These are phyloP conservation scores for Pseudognaphalium luteoalbum DNA, from an alignment of 129 eudicot species.

Conservation along the genomic window DNA sequence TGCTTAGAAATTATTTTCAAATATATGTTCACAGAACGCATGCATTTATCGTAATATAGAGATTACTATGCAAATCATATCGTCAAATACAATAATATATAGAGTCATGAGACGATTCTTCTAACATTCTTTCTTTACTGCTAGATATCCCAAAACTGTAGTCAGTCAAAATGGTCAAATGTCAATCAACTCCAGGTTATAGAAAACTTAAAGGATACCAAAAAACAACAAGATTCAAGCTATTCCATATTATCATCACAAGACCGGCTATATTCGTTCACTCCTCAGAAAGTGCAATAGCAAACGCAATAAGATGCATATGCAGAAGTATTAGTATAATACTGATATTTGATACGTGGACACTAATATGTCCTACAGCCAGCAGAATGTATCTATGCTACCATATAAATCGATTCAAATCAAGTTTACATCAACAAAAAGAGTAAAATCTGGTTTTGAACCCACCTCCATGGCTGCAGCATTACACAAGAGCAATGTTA, in stretches of 20 bases:
- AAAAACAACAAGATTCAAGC: background rate
- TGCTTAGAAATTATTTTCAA: background rate
- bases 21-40: too few relatives aligned
- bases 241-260: background rate
- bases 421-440: constrained; percentile 19
- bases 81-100: background rate
- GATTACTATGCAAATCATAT: background rate
- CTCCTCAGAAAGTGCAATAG: background rate
- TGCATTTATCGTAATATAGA: too few relatives aligned
- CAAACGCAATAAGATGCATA: constrained; percentile 11
- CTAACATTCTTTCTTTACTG: background rate
- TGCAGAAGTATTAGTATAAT: background rate
- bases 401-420: constrained; percentile 8
- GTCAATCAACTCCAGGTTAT: background rate
- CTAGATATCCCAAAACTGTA: background rate
- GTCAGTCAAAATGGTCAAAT: background rate
- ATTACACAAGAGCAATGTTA: constrained; percentile 88
- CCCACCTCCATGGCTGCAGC: constrained; percentile 98
- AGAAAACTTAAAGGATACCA: constrained; percentile 7
- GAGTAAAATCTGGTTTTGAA: constrained; percentile 10
- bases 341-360: constrained; percentile 2
- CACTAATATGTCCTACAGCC: background rate
- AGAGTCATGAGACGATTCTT: background rate
- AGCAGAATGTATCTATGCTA: background rate
- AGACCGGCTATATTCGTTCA: constrained; percentile 11